Evolutionary conservation across 306 rosid genomes (phyloP).

Genomic region (Ammopiptanthus mongolicus): DNA sequence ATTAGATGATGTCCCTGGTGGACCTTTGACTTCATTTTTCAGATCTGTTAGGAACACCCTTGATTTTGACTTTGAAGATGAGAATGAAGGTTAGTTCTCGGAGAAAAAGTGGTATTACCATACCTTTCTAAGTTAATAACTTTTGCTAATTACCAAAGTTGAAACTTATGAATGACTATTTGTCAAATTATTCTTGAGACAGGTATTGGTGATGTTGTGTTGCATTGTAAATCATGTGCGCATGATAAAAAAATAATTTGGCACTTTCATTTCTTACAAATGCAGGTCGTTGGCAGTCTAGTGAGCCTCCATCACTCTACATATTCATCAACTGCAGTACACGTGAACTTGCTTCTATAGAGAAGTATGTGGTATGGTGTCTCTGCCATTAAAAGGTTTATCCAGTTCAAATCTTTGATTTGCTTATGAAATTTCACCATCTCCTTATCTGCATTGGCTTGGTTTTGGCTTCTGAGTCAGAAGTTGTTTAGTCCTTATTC

Average conservation of each 20-base stretch:
- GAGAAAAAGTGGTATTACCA: background rate
- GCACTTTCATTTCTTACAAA: conserved; percentile 26
- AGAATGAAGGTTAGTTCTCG: conserved; percentile 68
- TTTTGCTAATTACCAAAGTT: background rate
- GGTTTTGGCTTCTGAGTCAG: conserved; percentile 4
- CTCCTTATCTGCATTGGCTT: background rate
- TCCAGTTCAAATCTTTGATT: conserved; percentile 6
- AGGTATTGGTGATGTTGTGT: conserved; percentile 4
- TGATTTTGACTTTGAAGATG: conserved; percentile 97
- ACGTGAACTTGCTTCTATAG: conserved; percentile 79
- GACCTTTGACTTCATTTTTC: conserved; percentile 75
- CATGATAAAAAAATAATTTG: conserved; percentile 17
- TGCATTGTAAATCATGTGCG: background rate
- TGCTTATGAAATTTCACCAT: background rate
- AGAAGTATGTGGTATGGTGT: conserved; percentile 92
- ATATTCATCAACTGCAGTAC: conserved; percentile 88
- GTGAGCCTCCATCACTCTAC: conserved; percentile 79
- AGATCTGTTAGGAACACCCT: conserved; percentile 86
- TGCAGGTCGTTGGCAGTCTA: conserved; percentile 87
- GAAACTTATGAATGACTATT: background rate
- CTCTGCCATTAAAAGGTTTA: conserved; percentile 33
- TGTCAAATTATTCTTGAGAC: conserved; percentile 15
- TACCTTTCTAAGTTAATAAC: background rate
- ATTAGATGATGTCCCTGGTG: conserved; percentile 83
- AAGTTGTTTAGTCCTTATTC: background rate